Conservation (phyloP, 352 stramenopile species). For the Aphanomyces invadans region DNA sequence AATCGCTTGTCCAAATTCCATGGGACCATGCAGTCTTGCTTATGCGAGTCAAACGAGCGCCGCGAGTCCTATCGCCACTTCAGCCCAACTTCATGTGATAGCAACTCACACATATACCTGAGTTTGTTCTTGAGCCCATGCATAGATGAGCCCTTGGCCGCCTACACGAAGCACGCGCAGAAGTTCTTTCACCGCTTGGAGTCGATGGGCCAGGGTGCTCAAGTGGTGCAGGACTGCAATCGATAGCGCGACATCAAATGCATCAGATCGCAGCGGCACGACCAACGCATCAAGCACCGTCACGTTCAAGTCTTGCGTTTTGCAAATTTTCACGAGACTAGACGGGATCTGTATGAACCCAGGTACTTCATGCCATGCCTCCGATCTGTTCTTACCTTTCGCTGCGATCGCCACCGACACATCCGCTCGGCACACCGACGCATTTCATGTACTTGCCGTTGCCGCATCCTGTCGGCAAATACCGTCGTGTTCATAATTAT, state of each 20-base stretch:
- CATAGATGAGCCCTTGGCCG: constrained; percentile 71
- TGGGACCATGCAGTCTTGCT: constrained; percentile 83
- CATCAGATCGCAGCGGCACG: constrained; percentile 62
- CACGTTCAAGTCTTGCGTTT: constrained; percentile 46
- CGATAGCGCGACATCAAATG: constrained; percentile 70
- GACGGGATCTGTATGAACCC: too few relatives aligned
- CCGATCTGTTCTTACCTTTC: too few relatives aligned
- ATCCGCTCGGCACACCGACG: constrained; percentile 42
- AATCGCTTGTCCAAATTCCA: constrained; percentile 83
- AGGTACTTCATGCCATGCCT: too few relatives aligned
- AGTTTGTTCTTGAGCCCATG: constrained; percentile 80
- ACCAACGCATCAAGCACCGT: constrained; percentile 67
- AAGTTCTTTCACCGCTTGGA: constrained; percentile 68
- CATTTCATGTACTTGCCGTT: constrained; percentile 88
- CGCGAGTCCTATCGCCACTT: constrained; percentile 46
- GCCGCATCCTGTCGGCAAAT: constrained; percentile 36
- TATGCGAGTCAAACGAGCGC: constrained; percentile 54
- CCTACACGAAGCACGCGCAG: constrained; percentile 64
- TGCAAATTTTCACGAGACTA: constrained; percentile 59
- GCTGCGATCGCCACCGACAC: constrained; percentile 63
- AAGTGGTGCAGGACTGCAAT: constrained; percentile 83
- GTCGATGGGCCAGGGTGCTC: constrained; percentile 56
- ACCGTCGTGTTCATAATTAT: not conserved
- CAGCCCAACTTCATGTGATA: too few relatives aligned
- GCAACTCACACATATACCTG: not conserved